Base-by-base conservation (phyloP, 495 filamentous ascomycete genomes). In the Rhypophila decipiens region DNA sequence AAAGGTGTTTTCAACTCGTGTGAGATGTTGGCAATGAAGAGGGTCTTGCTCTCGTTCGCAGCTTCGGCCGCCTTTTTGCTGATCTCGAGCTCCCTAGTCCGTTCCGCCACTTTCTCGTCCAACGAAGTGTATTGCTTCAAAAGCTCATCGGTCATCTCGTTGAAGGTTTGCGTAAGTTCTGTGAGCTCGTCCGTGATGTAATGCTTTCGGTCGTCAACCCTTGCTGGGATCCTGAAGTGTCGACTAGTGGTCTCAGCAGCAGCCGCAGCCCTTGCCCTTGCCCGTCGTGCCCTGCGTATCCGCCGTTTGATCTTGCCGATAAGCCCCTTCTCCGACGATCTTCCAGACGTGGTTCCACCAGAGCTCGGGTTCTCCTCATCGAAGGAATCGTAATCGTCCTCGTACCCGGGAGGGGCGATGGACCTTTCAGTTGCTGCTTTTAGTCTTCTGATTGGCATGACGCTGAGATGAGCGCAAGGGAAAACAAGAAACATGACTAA, bases 1-100 rank as follows among this genome's bases (percentile, higher is more conserved):
- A 96, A 65, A 0, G 90, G 90, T 2, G 90, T 96, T 61, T 94
- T 90, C 12, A 96, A 73, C 61, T 95, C 90, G 59, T 96, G 90
- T 3, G 88, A 94, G 22, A 96, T 95, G 55, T 96, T 96, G 23
- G 90, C 90, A 51, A 96, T 91, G 64, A 96, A 96, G 20, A 95
- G 65, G 5, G 90, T 95, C 67, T 96, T 95, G 70, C 87, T 93
- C 63, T 95, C 86, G 56, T 95, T 95, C 7, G 90, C 90, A 12
- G 86, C 83, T 58, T 95, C 90, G 4, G 90, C 90, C 2, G 89
- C 87, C 67, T 88, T 83, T 63, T 95, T 95, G 57, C 86, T 89
- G 44, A 87, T 79, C 63, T 95, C 88, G 2, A 94, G 75, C 59
- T 95, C 86, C 18, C 75, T 75, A 18, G 90, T 96, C 34, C 90